Conservation (phyloP, 495 filamentous ascomycete genomes). For the Lepraria neglecta region DNA sequence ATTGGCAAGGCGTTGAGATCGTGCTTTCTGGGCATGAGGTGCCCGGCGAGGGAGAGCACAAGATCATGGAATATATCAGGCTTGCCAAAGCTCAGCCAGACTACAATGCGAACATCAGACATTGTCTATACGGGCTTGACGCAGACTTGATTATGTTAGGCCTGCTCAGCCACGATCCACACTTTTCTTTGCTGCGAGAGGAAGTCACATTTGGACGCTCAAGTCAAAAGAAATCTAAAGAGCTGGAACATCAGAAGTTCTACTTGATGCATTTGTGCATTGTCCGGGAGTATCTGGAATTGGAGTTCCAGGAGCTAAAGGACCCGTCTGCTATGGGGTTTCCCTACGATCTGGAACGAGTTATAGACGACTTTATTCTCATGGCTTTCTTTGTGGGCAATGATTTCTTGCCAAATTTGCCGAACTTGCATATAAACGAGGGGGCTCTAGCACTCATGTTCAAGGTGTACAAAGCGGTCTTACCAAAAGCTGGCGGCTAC, state of each 20-base stretch:
- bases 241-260: slow-evolving; percentile 98
- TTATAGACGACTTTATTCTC: slow-evolving; percentile 98
- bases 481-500: slow-evolving; percentile 86
- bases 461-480: slow-evolving; percentile 83
- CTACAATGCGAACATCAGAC: slow-evolving; percentile 92
- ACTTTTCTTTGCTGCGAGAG: slow-evolving; percentile 94
- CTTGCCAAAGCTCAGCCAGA: slow-evolving; percentile 88
- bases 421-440: slow-evolving; percentile 96
- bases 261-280: slow-evolving; percentile 96
- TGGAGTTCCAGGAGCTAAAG: slow-evolving; percentile 94
- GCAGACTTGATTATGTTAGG: slow-evolving; percentile 99
- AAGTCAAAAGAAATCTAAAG: slow-evolving; percentile 79
- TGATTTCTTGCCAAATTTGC: slow-evolving; percentile 95
- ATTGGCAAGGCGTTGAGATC: slow-evolving; percentile 95
- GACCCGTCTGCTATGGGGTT: slow-evolving; percentile 67
- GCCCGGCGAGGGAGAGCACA: slow-evolving; percentile 98
- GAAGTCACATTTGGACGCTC: slow-evolving; percentile 95
- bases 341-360: slow-evolving; percentile 85
- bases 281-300: slow-evolving; percentile 90
- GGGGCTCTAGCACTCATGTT: slow-evolving; percentile 96
- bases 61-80: slow-evolving; percentile 99
- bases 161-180: slow-evolving; percentile 91
- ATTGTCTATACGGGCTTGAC: slow-evolving; percentile 96
- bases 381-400: slow-evolving; percentile 99
- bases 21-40: slow-evolving; percentile 97